These are phyloP conservation scores for Lipomyces lipofer DNA, from an alignment of 805 yeast genomes.

Conservation along the genomic window DNA sequence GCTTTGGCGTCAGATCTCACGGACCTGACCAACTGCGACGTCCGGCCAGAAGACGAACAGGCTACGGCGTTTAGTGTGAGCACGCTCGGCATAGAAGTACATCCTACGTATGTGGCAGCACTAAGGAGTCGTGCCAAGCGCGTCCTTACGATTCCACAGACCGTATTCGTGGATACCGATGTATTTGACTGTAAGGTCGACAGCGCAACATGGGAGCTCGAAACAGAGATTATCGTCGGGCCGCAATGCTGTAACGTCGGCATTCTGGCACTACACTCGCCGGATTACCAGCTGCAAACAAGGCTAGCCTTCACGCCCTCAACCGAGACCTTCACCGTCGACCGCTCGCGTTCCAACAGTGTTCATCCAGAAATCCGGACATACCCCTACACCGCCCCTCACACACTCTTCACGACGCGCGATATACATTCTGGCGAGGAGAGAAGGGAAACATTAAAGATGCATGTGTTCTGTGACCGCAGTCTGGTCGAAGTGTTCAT, in stretches of 20 bases:
- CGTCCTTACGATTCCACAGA: not conserved
- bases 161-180: not conserved
- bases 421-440: not conserved
- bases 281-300: not conserved
- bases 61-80: no score
- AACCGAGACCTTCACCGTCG: slow-evolving; percentile 1
- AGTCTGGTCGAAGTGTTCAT: slow-evolving; percentile 8
- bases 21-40: no score
- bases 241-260: not conserved
- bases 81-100: slow-evolving; percentile 1
- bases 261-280: not conserved
- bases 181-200: not conserved
- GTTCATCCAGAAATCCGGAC: no score
- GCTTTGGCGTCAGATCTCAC: no score
- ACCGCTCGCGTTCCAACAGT: not conserved
- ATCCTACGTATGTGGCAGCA: not conserved
- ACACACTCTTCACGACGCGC: slow-evolving; percentile 1
- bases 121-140: not conserved
- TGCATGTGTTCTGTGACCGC: slow-evolving; percentile 1
- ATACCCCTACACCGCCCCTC: not conserved
- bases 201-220: not conserved
- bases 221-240: not conserved
- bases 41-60: no score
- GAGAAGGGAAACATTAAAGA: not conserved
- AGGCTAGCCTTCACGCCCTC: not conserved